Base-by-base conservation (phyloP, 768 basidiomycete species). In the Kwoniella sp. region DNA sequence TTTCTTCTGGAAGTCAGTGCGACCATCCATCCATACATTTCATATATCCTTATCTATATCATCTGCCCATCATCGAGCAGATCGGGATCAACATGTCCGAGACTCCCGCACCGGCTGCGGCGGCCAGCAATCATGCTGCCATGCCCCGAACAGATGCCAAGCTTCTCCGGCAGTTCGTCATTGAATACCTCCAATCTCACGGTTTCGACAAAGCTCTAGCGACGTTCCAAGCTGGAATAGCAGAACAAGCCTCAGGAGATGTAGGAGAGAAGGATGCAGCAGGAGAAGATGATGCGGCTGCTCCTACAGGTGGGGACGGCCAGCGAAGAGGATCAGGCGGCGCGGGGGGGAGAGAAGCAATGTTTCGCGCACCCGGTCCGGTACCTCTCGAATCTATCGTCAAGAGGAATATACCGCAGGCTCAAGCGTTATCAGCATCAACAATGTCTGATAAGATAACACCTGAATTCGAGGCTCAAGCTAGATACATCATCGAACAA, bases 361-460 rank as follows among this genome's bases (percentile, higher is more conserved):
- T 72, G 50, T 71, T 76, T 48, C 54, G 68, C 10, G 73, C 75
- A 29, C 68, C 73, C 1, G 70, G 63, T 25, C 75, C 75, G 4
- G 67, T 72, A 24, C 68, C 65, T 26, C 58, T 77, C 33, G 76
- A 77, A 25, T 68, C 70, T 13, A 67, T 72, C 19, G 58, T 78
- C 26, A 80, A 78, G 61, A 55, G 78, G 27, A 80, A 80, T 61
- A 77, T 80, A 25, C 78, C 78, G 2, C 75, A 77, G 54, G 78
- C 78, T 27, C 69, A 69, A 54, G 60, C 69, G 2, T 25, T 71
- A 13, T 74, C 76, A 26, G 77, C 78, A 13, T 77, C 75, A 24
- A 72, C 78, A 2, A 33, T 73, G 36, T 71, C 72, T 0, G 70
- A 74, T 22, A 51, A 65, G 60, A 74, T 80, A 26, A 74, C 77